Conservation (phyloP, 345 rosid genomes). For the Eutrema japonicum region DNA sequence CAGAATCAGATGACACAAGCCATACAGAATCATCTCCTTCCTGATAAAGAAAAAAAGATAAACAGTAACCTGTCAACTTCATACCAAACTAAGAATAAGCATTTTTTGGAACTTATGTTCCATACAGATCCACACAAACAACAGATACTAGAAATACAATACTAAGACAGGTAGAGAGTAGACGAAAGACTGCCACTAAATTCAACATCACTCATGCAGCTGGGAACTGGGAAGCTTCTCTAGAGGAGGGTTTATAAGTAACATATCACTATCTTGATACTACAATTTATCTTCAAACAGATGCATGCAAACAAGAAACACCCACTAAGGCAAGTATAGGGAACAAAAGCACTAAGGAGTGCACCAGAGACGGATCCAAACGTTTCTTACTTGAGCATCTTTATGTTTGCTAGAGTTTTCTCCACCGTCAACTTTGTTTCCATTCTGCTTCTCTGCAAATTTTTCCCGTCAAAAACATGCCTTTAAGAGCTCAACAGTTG, state of each 20-base stretch:
- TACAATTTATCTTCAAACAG: neutral
- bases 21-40: slow-evolving; percentile 47
- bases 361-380: neutral
- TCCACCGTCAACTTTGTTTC: slow-evolving; percentile 38
- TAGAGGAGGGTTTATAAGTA: neutral
- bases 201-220: slow-evolving; percentile 6
- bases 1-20: slow-evolving; percentile 78
- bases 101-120: neutral
- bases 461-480: slow-evolving; percentile 13
- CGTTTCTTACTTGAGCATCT: slow-evolving; percentile 46
- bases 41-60: slow-evolving; percentile 24
- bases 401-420: slow-evolving; percentile 44
- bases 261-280: slow-evolving; percentile 8
- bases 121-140: slow-evolving; percentile 20
- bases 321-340: neutral
- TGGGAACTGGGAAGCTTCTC: neutral
- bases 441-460: slow-evolving; percentile 50
- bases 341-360: slow-evolving; percentile 10
- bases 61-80: slow-evolving; percentile 5
- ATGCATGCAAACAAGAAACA: neutral
- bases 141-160: neutral
- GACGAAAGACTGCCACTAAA: neutral
- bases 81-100: slow-evolving; percentile 9
- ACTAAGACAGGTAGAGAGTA: neutral
- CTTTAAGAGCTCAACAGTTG: neutral